These are phyloP conservation scores for Pleurostoma richardsiae DNA, from an alignment of 2,329 filamentous ascomycete genomes.

Conservation along the genomic window DNA sequence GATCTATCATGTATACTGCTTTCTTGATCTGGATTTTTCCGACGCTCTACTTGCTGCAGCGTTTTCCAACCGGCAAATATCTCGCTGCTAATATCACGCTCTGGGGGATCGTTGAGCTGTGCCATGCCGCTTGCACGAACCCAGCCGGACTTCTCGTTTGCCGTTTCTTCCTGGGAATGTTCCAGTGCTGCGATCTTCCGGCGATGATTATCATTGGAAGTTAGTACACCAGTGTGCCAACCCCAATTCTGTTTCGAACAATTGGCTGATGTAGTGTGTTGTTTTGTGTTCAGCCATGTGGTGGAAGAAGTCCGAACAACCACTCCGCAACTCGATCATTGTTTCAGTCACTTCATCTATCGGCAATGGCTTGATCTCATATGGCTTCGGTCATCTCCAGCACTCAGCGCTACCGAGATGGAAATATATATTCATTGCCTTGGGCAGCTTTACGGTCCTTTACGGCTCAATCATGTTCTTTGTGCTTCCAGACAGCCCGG, in stretches of 20 bases:
- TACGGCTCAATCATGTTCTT: slow-evolving; percentile 16
- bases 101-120: neutral
- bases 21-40: neutral
- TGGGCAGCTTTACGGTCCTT: slow-evolving; percentile 25
- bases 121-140: neutral
- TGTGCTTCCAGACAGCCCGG: slow-evolving; percentile 15
- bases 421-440: slow-evolving; percentile 28
- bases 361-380: slow-evolving; percentile 21
- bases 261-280: neutral
- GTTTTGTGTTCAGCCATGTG: neutral
- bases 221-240: neutral
- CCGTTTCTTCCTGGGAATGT: slow-evolving; percentile 40
- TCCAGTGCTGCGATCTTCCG: slow-evolving; percentile 23
- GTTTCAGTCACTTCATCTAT: neutral
- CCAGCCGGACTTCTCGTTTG: slow-evolving; percentile 33
- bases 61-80: neutral
- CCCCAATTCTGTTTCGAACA: neutral
- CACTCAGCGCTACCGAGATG: slow-evolving; percentile 15
- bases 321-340: neutral
- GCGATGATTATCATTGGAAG: neutral
- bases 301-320: neutral
- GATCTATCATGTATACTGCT: neutral
- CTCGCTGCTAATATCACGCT: neutral
- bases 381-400: slow-evolving; percentile 25
- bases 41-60: neutral